phyloP scores from a whole-genome alignment of 108 stramenopile genomes.

The Nitzschia putrida region DNA sequence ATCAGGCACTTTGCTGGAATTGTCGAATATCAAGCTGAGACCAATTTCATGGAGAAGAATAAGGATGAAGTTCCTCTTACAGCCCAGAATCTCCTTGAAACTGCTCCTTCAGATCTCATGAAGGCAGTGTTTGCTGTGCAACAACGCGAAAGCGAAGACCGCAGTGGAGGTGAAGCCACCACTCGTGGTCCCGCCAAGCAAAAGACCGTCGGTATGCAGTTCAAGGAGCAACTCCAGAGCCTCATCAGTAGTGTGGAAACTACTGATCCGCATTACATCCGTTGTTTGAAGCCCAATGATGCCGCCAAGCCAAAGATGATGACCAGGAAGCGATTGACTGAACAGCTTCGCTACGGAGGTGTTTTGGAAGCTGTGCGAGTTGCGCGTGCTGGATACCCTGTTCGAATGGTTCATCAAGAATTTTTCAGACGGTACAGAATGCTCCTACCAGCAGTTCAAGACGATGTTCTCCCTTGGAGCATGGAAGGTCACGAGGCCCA shows the following conservation, averaged over 20 bases:
- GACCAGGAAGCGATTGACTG: conserved; percentile 83
- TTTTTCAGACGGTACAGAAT: conserved; percentile 93
- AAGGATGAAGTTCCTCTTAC: conserved; percentile 94
- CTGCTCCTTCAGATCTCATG: conserved; percentile 75
- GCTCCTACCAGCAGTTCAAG: conserved; percentile 71
- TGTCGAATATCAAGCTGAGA: conserved; percentile 90
- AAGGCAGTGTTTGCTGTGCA: conserved; percentile 77
- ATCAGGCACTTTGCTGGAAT: conserved; percentile 95
- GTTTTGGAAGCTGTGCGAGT: conserved; percentile 99
- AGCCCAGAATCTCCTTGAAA: conserved; percentile 85
- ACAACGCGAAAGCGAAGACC: conserved; percentile 52
- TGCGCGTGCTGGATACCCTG: conserved; percentile 97
- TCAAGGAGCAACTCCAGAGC: conserved; percentile 86
- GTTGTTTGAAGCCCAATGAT: conserved; percentile 98
- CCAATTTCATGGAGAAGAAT: conserved; percentile 97
- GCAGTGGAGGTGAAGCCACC: conserved; percentile 10
- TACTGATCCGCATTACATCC: conserved; percentile 99
- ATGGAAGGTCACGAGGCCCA: conserved; percentile 76
- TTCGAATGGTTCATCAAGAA: conserved; percentile 85
- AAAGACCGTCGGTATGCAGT: conserved; percentile 93
- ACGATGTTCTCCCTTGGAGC: conserved; percentile 66
- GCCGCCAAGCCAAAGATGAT: conserved; percentile 80
- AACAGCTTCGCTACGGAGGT: conserved; percentile 97
- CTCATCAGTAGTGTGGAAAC: conserved; percentile 88
- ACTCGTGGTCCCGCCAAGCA: conserved; percentile 52